Base-by-base conservation (phyloP, 202 grass and related monocot genomes). In the Eragrostis tef region DNA sequence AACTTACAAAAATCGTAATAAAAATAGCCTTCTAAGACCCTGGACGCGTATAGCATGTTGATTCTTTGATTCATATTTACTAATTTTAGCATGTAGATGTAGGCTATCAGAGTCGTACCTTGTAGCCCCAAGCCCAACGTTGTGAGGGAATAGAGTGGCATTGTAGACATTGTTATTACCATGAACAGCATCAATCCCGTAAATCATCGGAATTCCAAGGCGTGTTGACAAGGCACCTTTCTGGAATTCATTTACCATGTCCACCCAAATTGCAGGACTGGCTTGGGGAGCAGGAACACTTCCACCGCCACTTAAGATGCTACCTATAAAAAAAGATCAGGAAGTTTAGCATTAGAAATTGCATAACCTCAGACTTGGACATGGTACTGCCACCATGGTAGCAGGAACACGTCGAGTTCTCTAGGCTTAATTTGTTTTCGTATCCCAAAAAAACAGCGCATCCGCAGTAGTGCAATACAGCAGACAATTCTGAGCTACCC, bases 111-210 rank as follows among this genome's bases (percentile, higher is more conserved):
- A 78, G 73, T 89, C 59, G 73, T 88, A 78, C 95, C 95, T 98
- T 79, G 95, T 98, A 86, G 95, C 95, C 77, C 95, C 95, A 87
- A 98, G 95, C 48, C 95, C 95, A 22, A 98, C 34, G 49, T 98
- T 98, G 84, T 98, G 95, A 73, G 95, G 95, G 75, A 98, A 98
- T 86, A 98, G 88, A 61, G 95, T 98, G 76, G 95, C 92, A 5
- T 93, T 94, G 67, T 94, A 98, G 67, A 91, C 95, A 87, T 98
- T 94, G 78, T 98, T 98, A 62, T 98, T 90, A 60, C 95, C 95
- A 86, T 98, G 95, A 89, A 98, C 90, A 66, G 95, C 95, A 88
- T 98, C 94, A 78, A 98, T 98, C 29, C 94, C 94, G 83, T 98
- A 98, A 77, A 98, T 94, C 90, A 94, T 93, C 60, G 95, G 95